Base-by-base conservation (phyloP, 768 basidiomycete species). In the Pulveroboletus sp. region DNA sequence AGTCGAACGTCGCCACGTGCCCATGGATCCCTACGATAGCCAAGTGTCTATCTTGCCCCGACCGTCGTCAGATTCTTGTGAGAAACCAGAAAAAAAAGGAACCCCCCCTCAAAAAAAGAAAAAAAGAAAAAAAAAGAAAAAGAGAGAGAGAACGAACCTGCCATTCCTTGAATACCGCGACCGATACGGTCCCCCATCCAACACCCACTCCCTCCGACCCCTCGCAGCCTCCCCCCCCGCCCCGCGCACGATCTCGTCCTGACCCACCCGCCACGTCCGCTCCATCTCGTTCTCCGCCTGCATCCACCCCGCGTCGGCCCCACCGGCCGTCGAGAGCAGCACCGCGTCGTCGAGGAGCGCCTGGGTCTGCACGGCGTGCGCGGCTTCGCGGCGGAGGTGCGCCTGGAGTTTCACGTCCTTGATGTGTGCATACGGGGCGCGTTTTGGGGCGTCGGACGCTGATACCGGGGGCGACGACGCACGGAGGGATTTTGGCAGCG, bases 1-100 rank as follows among this genome's bases (percentile, higher is more conserved):
- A 93, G 66, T 98, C 93, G 59, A 97, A 94, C 0, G 93, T 89
- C 3, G 92, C 89, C 15, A 92, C 83, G 70, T 96, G 93, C 0
- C 96, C 94, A 31, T 74, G 76, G 11, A 76, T 77, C 5, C 93
- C 93, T 0, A 81, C 89, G 55, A 97, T 83, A 0, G 92, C 94
- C 47, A 97, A 65, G 67, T 95, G 86, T 66, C 93, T 90, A 50
- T 8, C 4, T 28, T 8, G 27, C 27, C 6, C 18, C 11, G n/a
- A 38, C 35, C 21, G 4, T 15, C 26, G 15, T 43, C 38, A 38
- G 39, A 50, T 27, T n/a, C n/a, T n/a, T n/a, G n/a, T n/a, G n/a
- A n/a, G n/a, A n/a, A n/a, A n/a, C n/a, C n/a, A n/a, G n/a, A n/a
- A n/a, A n/a, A n/a, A n/a, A n/a, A n/a, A n/a, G n/a, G n/a, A n/a